These are phyloP conservation scores for Bremia lactucae DNA, from an alignment of 352 stramenopile genomes.

Conservation along the genomic window DNA sequence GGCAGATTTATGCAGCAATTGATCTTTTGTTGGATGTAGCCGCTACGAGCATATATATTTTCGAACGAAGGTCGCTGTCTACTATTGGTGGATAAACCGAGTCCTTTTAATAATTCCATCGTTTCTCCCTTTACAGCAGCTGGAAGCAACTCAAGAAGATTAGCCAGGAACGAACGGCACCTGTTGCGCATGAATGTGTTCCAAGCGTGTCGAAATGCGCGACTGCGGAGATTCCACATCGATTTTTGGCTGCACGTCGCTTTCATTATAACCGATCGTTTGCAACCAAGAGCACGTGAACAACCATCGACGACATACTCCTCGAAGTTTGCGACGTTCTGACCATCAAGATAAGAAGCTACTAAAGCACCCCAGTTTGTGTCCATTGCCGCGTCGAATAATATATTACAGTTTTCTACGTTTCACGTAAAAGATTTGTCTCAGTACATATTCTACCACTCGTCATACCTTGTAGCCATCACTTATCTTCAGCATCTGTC, in stretches of 20 bases:
- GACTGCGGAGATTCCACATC: constrained; percentile 37
- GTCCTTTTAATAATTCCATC: constrained; percentile 37
- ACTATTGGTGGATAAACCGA: constrained; percentile 57
- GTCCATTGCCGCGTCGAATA: constrained; percentile 34
- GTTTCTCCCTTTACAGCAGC: constrained; percentile 25
- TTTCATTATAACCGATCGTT: constrained; percentile 1
- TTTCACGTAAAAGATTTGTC: no score
- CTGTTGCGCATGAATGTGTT: constrained; percentile 37
- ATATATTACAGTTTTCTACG: no score
- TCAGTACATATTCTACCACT: no score
- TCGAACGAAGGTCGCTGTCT: constrained; percentile 53
- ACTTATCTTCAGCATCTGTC: no score
- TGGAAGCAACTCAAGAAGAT: constrained; percentile 26
- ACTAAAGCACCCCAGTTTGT: constrained; percentile 17
- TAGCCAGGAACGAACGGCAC: constrained; percentile 27
- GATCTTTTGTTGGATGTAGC: constrained; percentile 60
- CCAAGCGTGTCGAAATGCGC: constrained; percentile 46
- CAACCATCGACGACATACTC: constrained; percentile 40
- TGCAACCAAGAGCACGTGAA: constrained; percentile 51
- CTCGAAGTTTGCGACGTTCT: constrained; percentile 34
- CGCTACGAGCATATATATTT: constrained; percentile 39
- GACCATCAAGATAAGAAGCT: constrained; percentile 30
- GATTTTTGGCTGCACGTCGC: constrained; percentile 32
- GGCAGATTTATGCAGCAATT: constrained; percentile 63
- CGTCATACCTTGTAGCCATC: no score